Evolutionary conservation across 257 asterid genomes (phyloP).

Genomic region (Primulina tabacum): DNA sequence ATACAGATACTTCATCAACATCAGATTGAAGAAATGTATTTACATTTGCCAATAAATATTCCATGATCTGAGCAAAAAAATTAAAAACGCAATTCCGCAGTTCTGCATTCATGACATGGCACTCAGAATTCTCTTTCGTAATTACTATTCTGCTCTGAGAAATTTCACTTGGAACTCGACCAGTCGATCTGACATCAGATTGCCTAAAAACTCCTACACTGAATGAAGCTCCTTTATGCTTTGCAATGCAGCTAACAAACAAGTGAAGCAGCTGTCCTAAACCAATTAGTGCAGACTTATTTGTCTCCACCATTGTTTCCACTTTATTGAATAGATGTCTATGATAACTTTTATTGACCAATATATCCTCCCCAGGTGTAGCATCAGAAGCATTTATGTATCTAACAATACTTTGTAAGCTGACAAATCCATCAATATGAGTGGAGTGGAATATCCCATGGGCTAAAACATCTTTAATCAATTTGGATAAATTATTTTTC

Average conservation of each 20-base stretch:
- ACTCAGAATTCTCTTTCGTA: constrained; percentile 27
- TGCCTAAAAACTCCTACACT: constrained; percentile 33
- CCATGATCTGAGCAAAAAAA: constrained; percentile 70
- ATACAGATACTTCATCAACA: constrained; percentile 29
- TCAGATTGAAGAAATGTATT: constrained; percentile 42
- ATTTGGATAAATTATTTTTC: constrained; percentile 38
- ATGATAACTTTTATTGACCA: constrained; percentile 75
- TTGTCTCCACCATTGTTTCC: constrained; percentile 64
- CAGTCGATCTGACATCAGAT: constrained; percentile 23
- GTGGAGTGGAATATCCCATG: constrained; percentile 84
- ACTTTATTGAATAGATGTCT: constrained; percentile 77
- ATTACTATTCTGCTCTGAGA: constrained; percentile 23
- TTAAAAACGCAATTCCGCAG: constrained; percentile 53
- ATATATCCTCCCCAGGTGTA: constrained; percentile 40
- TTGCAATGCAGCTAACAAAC: constrained; percentile 55
- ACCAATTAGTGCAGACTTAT: constrained; percentile 53
- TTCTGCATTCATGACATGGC: constrained; percentile 49
- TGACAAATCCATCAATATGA: constrained; percentile 77
- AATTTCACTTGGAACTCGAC: constrained; percentile 23
- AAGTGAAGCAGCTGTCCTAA: constrained; percentile 68
- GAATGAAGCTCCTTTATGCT: constrained; percentile 47
- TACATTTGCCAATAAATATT: constrained; percentile 52
- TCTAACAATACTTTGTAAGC: constrained; percentile 50
- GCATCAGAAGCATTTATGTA: constrained; percentile 48
- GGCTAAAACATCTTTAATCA: constrained; percentile 66